These are phyloP conservation scores for Zelopaecilomyces penicillatus DNA, from an alignment of 2,329 filamentous ascomycete genomes.

Conservation along the genomic window DNA sequence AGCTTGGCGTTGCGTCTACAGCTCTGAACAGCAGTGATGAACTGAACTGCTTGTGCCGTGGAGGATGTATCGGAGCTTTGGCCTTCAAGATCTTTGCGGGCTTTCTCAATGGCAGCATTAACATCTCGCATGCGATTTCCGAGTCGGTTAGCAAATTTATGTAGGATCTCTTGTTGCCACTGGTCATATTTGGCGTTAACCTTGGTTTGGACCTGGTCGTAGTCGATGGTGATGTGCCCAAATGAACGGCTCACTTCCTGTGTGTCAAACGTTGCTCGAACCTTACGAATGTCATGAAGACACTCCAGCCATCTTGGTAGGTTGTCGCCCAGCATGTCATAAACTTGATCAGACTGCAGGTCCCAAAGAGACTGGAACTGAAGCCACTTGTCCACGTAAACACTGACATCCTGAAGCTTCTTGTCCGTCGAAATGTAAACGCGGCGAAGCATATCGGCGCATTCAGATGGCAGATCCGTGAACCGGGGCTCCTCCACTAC, in stretches of 20 bases:
- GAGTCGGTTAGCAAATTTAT: constrained; percentile 85
- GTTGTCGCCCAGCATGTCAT: constrained; percentile 84
- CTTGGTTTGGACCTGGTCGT: constrained; percentile 96
- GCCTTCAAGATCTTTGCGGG: constrained; percentile 79
- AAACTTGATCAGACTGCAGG: constrained; percentile 89
- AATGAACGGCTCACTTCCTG: constrained; percentile 90
- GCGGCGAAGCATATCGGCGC: constrained; percentile 66
- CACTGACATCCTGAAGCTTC: constrained; percentile 69
- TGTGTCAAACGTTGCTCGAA: constrained; percentile 91
- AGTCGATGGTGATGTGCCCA: constrained; percentile 90
- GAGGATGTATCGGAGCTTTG: constrained; percentile 91
- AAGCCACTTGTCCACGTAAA: constrained; percentile 94
- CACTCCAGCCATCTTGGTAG: constrained; percentile 89
- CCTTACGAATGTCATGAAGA: constrained; percentile 94
- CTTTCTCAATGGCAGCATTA: constrained; percentile 83
- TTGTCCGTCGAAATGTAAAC: constrained; percentile 80
- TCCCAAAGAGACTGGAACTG: constrained; percentile 99
- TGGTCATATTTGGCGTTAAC: constrained; percentile 99
- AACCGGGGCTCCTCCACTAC: constrained; percentile 65
- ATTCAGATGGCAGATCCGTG: constrained; percentile 74
- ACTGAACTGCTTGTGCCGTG: constrained; percentile 92
- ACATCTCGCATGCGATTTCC: constrained; percentile 88
- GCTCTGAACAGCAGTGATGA: constrained; percentile 95
- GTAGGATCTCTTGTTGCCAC: constrained; percentile 95
- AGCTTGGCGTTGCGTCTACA: constrained; percentile 88